Evolutionary conservation across 805 yeast species (phyloP).

Genomic region (Pichia deserticola): DNA sequence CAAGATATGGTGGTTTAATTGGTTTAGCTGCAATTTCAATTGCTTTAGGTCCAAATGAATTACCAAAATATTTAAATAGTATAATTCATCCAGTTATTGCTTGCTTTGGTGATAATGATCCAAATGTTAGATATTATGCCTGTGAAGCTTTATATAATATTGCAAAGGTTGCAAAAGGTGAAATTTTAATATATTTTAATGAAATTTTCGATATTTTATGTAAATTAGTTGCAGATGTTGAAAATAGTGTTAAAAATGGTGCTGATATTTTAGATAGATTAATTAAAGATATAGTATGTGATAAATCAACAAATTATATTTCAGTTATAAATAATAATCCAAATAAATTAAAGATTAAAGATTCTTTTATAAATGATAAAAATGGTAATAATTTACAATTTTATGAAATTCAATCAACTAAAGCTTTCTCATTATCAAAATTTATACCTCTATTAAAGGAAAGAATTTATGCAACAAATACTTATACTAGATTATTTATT

Average conservation of each 20-base stretch:
- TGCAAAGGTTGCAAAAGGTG: constrained; percentile 95
- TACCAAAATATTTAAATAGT: constrained; percentile 73
- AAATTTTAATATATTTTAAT: constrained; percentile 82
- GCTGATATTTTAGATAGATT: constrained; percentile 88
- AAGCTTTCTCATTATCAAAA: constrained; percentile 74
- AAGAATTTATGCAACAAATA: constrained; percentile 85
- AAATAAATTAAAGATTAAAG: constrained; percentile 28
- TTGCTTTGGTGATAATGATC: constrained; percentile 94
- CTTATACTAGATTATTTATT: constrained; percentile 83
- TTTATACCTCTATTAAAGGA: constrained; percentile 90
- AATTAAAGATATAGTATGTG: constrained; percentile 90
- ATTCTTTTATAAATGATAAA: constrained; percentile 41
- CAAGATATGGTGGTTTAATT: constrained; percentile 91
- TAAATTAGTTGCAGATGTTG: constrained; percentile 83
- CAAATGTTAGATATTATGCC: constrained; percentile 94
- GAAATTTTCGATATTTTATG: constrained; percentile 92
- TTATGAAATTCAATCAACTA: constrained; percentile 49
- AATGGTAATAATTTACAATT: constrained; percentile 52
- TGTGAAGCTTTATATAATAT: constrained; percentile 94
- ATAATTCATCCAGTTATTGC: constrained; percentile 91
- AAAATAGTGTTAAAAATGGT: constrained; percentile 86
- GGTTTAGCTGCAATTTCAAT: constrained; percentile 95
- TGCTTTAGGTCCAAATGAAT: constrained; percentile 79
- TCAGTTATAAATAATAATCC: constrained; percentile 39
- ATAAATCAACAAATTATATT: constrained; percentile 83